These are phyloP conservation scores for Fomes fomentarius DNA, from an alignment of 1,284 basidiomycete species.

Conservation along the genomic window DNA sequence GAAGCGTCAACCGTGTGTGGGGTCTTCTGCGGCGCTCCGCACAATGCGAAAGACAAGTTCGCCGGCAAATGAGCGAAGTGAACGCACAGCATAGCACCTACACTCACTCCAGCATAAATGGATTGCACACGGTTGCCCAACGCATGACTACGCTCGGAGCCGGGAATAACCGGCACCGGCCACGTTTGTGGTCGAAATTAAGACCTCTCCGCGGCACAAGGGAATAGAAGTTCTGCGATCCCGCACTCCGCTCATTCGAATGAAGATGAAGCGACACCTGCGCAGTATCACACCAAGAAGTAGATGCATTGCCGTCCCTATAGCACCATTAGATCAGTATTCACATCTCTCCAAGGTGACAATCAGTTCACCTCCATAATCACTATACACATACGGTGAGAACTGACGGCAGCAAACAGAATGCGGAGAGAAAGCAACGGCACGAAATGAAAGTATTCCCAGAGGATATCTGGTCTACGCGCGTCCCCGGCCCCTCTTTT, in stretches of 20 bases:
- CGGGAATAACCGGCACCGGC: conserved; percentile 4
- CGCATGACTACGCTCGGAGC: conserved; percentile 5
- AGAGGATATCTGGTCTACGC: not conserved
- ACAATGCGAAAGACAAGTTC: not conserved
- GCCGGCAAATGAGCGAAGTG: not conserved
- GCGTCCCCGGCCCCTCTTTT: conserved; percentile 17
- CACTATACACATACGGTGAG: not conserved
- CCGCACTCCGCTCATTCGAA: not conserved
- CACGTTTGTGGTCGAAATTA: conserved; percentile 13
- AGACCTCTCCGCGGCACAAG: conserved; percentile 9
- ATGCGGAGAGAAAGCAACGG: not conserved
- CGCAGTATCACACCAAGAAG: not conserved
- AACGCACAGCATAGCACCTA: not conserved
- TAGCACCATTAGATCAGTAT: not conserved
- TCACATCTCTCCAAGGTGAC: not conserved
- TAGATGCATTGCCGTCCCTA: not conserved
- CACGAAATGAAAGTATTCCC: not conserved
- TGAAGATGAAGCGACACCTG: not conserved
- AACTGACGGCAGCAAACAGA: not conserved
- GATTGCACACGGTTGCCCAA: conserved; percentile 6
- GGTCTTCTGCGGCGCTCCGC: not conserved
- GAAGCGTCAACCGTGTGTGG: not conserved
- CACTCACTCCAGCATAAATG: conserved; percentile 4
- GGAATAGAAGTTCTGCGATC: not conserved
- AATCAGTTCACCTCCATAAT: not conserved